A percentile compares a stretch with the other conserved stretches of the same genome.
phyloP scores from a whole-genome alignment of 2,329 filamentous ascomycete species.

The Penicillium sp. region DNA sequence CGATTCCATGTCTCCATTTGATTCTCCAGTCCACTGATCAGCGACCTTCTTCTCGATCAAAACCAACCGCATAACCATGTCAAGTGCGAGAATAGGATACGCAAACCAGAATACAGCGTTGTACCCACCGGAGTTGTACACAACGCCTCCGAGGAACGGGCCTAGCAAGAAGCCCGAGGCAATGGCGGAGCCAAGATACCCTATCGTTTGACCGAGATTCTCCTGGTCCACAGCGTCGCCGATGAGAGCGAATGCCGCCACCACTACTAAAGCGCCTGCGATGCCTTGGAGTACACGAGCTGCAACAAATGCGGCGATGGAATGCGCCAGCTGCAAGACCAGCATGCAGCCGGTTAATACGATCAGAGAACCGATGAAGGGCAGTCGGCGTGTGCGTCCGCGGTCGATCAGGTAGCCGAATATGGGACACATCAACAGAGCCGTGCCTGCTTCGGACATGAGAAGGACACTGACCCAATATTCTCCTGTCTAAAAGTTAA shows the following conservation, averaged over 20 bases:
- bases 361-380: constrained; percentile 57
- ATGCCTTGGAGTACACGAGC: constrained; percentile 59
- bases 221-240: constrained; percentile 57
- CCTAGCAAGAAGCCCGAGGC: constrained; percentile 57
- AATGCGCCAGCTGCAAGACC: constrained; percentile 53
- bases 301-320: constrained; percentile 48
- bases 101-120: constrained; percentile 58
- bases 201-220: constrained; percentile 61
- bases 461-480: constrained; percentile 32
- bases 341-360: constrained; percentile 55
- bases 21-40: constrained; percentile 20
- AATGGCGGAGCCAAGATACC: constrained; percentile 56
- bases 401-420: constrained; percentile 31
- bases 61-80: constrained; percentile 59
- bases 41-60: constrained; percentile 64
- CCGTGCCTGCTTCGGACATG: constrained; percentile 28
- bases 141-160: constrained; percentile 58
- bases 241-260: constrained; percentile 57
- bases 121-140: constrained; percentile 60
- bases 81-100: constrained; percentile 54
- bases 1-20: constrained; percentile 29
- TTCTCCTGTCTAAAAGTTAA: constrained; percentile 18
- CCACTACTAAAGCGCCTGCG: constrained; percentile 59
- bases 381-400: constrained; percentile 49
- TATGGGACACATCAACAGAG: constrained; percentile 28